phyloP scores from a whole-genome alignment of 495 filamentous ascomycete genomes.

The Aspergillus egyptiacus region DNA sequence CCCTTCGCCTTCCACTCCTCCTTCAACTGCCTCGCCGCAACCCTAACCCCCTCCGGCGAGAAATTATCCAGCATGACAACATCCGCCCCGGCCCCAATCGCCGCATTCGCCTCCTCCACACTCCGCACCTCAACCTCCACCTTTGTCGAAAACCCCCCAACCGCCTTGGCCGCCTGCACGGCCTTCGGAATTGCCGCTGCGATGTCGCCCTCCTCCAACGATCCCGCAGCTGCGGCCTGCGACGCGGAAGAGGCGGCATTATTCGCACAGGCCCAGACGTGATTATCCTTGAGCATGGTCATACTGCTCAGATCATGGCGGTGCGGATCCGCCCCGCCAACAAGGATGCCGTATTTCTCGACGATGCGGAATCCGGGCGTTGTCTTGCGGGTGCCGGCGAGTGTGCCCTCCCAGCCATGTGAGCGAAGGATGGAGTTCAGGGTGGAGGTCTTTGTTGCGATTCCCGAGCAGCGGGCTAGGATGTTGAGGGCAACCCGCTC shows the following conservation, averaged over 20 bases:
- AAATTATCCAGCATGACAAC: constrained; percentile 98
- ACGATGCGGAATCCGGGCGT: constrained; percentile 93
- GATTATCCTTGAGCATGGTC: constrained; percentile 99
- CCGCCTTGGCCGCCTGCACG: constrained; percentile 74
- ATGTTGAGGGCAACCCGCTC: constrained; percentile 91
- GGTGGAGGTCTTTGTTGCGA: constrained; percentile 62
- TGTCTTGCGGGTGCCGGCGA: constrained; percentile 95
- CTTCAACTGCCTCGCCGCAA: constrained; percentile 66
- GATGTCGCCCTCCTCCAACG: constrained; percentile 20
- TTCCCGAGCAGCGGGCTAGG: constrained; percentile 85
- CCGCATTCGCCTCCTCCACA: constrained; percentile 81
- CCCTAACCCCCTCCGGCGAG: constrained; percentile 62
- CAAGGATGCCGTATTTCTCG: constrained; percentile 96
- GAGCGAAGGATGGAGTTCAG: constrained; percentile 49
- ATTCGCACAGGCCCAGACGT: constrained; percentile 76
- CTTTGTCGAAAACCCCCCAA: constrained; percentile 84
- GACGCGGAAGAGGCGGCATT: constrained; percentile 24
- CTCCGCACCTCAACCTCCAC: constrained; percentile 92
- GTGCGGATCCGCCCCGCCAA: constrained; percentile 87
- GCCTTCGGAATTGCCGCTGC: constrained; percentile 73
- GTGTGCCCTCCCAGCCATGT: constrained; percentile 68
- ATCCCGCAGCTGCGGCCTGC: background rate
- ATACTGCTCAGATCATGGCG: constrained; percentile 87
- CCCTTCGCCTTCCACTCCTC: constrained; percentile 62
- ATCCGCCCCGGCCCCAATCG: constrained; percentile 85